Base-by-base conservation (phyloP, 2,329 filamentous ascomycete genomes). In the Trichoderma cornu-damae region DNA sequence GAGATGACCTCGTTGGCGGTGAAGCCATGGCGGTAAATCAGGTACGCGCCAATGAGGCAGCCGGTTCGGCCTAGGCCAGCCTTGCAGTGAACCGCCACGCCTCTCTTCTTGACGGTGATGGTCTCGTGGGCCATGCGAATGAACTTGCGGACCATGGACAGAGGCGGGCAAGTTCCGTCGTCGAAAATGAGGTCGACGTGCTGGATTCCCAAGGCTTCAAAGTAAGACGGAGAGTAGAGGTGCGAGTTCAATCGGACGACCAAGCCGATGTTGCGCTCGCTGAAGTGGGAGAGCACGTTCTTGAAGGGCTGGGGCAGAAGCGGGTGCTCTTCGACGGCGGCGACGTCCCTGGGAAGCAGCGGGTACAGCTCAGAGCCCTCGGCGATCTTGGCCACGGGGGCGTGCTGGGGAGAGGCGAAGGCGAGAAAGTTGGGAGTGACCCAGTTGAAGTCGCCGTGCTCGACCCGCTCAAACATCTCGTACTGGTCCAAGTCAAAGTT, bases 381-480 rank as follows among this genome's bases (percentile, higher is more conserved):
- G 7, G 86, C 80, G 57, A 96, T 86, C 61, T 87, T 85, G 57
- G 84, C 81, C 11, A 88, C 83, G 4, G 91, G 89, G 57, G 83
- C 80, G 67, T 92, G 87, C 72, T 97, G 91, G 9, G 94, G 94
- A 18, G 93, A 97, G 43, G 94, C 94, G 71, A 99, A 97, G 20
- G 94, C 94, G 51, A 99, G 82, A 76, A 99, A 99, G 68, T 92
- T 80, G 7, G 93, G 92, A 5, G 92, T 96, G 59, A 99, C 83
- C 94, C 94, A 99, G 82, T 99, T 99, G 87, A 99, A 99, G 75
- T 99, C 94, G 62, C 94, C 94, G 79, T 96, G 91, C 71, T 99
- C 94, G 18, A 99, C 94, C 59, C 94, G 84, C 76, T 99, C 94
- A 67, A 84, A 99, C 70, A 84, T 88, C 75, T 99, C 94, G 71